Evolutionary conservation across 2,329 filamentous ascomycete species (phyloP).

Genomic region (Hymenoscyphus scutula): DNA sequence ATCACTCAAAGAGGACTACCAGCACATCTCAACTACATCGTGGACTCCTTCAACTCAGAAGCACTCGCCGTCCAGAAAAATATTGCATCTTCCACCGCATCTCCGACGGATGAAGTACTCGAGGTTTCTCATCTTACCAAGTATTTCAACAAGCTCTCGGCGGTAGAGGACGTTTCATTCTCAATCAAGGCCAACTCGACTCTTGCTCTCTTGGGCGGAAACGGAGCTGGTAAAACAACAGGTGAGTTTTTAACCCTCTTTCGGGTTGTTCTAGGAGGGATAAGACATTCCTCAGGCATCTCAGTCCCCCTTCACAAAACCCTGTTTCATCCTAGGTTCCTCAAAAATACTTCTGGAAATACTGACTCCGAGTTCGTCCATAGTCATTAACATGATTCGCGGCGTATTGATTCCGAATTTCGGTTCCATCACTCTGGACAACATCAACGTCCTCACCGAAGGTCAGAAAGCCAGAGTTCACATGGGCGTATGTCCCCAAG

Average conservation of each 20-base stretch:
- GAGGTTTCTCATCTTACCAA: slow-evolving; percentile 63
- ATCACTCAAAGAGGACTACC: slow-evolving; percentile 26
- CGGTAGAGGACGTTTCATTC: slow-evolving; percentile 64
- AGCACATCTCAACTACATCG: slow-evolving; percentile 27
- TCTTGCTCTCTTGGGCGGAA: slow-evolving; percentile 63
- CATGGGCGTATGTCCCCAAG: slow-evolving; percentile 38
- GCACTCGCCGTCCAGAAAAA: slow-evolving; percentile 27
- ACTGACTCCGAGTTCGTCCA: no score
- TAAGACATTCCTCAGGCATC: no score
- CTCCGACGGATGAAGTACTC: slow-evolving; percentile 43
- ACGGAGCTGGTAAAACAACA: slow-evolving; percentile 66
- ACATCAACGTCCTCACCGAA: slow-evolving; percentile 47
- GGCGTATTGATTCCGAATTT: slow-evolving; percentile 57
- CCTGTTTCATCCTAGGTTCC: no score
- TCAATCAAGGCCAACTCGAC: slow-evolving; percentile 58
- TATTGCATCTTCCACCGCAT: slow-evolving; percentile 31
- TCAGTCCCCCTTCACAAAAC: no score
- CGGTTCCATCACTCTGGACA: slow-evolving; percentile 61
- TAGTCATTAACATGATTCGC: slow-evolving; percentile 63
- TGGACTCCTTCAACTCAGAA: slow-evolving; percentile 25
- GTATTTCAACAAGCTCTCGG: slow-evolving; percentile 55
- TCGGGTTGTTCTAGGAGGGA: no score
- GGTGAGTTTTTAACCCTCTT: no score
- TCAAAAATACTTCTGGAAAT: no score
- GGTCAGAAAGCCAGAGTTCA: slow-evolving; percentile 27